Evolutionary conservation across 2,329 filamentous ascomycete species (phyloP).

Genomic region (Gliomastix tumulicola): DNA sequence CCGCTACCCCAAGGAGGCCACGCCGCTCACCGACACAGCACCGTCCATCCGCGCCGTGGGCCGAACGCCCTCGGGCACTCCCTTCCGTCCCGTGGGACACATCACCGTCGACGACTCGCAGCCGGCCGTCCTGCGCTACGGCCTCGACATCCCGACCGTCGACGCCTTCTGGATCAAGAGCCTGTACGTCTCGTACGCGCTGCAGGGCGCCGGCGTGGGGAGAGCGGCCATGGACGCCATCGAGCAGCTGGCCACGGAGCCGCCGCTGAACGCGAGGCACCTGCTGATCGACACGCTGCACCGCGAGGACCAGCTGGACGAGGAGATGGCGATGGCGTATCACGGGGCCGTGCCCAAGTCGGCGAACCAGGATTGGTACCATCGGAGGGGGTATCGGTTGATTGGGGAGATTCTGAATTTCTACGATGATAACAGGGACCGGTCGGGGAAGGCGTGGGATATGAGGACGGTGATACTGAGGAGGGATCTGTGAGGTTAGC

Average conservation of each 20-base stretch:
- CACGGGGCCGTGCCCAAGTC: conserved; percentile 1
- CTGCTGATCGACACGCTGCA: conserved; percentile 5
- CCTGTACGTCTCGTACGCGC: conserved; percentile 4
- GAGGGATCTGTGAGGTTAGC: too few species aligned
- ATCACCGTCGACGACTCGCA: conserved; percentile 16
- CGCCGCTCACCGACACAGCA: too few species aligned
- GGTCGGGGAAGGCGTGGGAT: conserved; percentile 2
- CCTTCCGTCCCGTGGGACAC: conserved; percentile 21
- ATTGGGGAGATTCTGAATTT: conserved; percentile 3
- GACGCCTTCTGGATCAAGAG: conserved; percentile 5
- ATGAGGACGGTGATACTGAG: conserved; percentile 3
- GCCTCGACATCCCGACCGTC: not conserved
- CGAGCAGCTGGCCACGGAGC: conserved; percentile 1
- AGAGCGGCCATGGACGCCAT: conserved; percentile 4
- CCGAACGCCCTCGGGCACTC: conserved; percentile 1
- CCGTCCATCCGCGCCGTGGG: not conserved
- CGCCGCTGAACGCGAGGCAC: conserved; percentile 3
- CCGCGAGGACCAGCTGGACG: conserved; percentile 3
- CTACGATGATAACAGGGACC: conserved; percentile 2
- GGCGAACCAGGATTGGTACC: conserved; percentile 4
- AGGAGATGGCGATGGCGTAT: conserved; percentile 3
- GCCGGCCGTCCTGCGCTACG: not conserved
- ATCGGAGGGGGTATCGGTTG: conserved; percentile 3
- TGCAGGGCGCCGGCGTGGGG: conserved; percentile 4
- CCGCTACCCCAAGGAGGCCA: too few species aligned